Base-by-base conservation (phyloP, 371 early-diverging fungal species). In the Apophysomyces elegans region DNA sequence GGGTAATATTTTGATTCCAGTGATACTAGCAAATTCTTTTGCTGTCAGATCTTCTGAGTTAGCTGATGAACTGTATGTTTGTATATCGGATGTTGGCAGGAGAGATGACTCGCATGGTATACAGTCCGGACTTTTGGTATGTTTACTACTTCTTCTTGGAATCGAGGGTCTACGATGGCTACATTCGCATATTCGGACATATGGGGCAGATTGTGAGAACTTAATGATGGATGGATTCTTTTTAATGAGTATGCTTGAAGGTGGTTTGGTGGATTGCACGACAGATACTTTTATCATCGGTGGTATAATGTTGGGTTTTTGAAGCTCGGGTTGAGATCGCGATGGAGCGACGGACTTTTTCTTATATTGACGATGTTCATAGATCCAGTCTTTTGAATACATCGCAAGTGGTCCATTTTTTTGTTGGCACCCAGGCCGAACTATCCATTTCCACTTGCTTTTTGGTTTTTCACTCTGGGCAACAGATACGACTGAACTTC, bases 11-110 rank as follows among this genome's bases (percentile, higher is more conserved):
- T 43, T 37, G 57, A 76, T 76, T 1, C 76, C 76, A 21, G 73
- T 63, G 16, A 76, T 66, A 57, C 70, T 73, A 3, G 76, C 76
- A 68, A 76, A 76, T 47, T 76, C 67, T 46, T 72, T 70, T 7
- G 76, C 76, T n/a, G 76, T 76, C 13, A 76, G 47, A 59, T 73
- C 68, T 16, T 73, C 76, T 16, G 76, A 76, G 38, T 75, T 64
- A 4, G 69, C 61, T 0, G 74, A 70, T 12, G 70, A 56, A 21
- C 67, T 67, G 21, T 70, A 72, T 32, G 68, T 50, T 7, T 62
- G 62, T 4, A 61, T 44, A 18, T 62, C 41, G 7, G 60, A 45
- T 47, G 61, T 21, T 12, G 61, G 11, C 45, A 16, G 54, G 6
- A 60, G 32, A 36, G 44, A 59, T 32, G 60, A 60, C 37, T 62